Percentiles rank a stretch among this genome's conserved stretches.
Evolutionary conservation across 148 eudicot species (phyloP).

Genomic region (Amaranthus cruentus): DNA sequence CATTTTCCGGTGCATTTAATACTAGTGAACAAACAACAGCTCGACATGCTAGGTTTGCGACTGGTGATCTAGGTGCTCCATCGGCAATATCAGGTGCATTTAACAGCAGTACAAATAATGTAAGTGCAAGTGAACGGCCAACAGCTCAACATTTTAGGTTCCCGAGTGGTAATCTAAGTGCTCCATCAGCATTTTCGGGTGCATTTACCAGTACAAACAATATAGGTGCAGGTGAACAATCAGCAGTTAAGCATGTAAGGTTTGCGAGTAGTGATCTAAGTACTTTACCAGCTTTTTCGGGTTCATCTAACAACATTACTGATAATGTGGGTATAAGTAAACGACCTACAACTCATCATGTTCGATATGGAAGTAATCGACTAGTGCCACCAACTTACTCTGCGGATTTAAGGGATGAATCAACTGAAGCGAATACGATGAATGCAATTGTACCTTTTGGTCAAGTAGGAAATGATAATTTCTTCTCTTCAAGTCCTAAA

Average conservation of each 20-base stretch:
- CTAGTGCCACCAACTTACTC: constrained; percentile 16
- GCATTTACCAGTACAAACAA: no score
- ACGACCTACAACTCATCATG: neutral
- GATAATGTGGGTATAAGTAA: neutral
- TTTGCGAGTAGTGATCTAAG: neutral
- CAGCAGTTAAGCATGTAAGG: no score
- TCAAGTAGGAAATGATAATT: constrained; percentile 8
- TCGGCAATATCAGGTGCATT: no score
- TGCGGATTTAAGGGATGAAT: neutral
- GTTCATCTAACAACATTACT: neutral
- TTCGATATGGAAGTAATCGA: neutral
- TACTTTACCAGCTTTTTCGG: neutral
- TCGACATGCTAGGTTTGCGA: no score
- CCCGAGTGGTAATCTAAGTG: no score
- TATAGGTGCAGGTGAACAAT: no score
- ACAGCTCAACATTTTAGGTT: no score
- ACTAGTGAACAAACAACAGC: no score
- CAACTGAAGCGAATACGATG: constrained; percentile 3
- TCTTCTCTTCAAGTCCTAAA: constrained; percentile 24
- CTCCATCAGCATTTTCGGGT: no score
- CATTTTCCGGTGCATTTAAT: neutral
- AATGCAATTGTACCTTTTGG: constrained; percentile 24
- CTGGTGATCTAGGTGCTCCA: no score
- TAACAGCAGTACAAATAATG: no score
- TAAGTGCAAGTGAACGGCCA: no score